A percentile compares a stretch with the other conserved stretches of the same genome.
Conservation (phyloP, 176 grass and related monocot species). For the Tillandsia fasciculata region DNA sequence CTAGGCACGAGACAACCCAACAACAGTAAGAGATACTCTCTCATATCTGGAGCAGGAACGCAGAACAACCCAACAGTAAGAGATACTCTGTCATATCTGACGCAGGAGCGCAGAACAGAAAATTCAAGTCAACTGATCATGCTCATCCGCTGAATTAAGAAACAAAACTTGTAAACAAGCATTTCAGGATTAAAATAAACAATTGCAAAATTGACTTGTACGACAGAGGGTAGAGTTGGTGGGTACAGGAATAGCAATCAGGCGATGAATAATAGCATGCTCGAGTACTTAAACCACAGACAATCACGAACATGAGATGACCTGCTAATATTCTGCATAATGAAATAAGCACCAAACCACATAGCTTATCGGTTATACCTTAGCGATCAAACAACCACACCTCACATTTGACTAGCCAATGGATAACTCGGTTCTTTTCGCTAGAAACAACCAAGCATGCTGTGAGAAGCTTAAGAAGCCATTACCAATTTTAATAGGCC, state of each 20-base stretch:
- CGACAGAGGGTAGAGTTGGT: neutral
- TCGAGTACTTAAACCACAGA: neutral
- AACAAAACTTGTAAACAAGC: no score
- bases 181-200: no score
- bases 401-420: neutral
- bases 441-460: neutral
- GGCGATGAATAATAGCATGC: neutral
- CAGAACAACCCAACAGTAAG: no score
- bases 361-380: neutral
- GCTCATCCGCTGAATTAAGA: no score
- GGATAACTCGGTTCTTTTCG: neutral
- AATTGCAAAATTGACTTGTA: no score
- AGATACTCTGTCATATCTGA: no score
- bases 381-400: neutral
- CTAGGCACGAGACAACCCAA: no score
- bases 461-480: neutral
- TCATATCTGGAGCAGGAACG: no score
- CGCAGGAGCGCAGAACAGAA: no score
- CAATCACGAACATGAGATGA: neutral
- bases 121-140: no score
- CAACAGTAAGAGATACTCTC: no score
- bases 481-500: slow-evolving; percentile 29
- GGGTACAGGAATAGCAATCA: neutral
- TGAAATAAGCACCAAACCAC: neutral
- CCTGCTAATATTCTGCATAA: neutral